Evolutionary conservation across 805 yeast genomes (phyloP).

Genomic region (Ogataea henricii): DNA sequence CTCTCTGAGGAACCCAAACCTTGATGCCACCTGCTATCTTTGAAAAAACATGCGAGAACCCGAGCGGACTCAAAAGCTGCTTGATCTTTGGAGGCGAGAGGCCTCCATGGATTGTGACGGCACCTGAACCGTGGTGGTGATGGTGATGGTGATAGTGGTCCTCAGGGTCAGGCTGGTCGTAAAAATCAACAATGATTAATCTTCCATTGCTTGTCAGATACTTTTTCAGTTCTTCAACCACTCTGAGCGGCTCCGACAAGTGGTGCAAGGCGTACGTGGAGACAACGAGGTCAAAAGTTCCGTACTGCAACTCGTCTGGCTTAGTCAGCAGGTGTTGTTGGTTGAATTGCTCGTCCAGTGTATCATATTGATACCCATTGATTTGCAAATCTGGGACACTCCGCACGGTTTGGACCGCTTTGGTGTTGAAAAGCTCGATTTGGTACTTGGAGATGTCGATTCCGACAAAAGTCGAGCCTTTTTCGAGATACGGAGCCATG

Average conservation of each 20-base stretch:
- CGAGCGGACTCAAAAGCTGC: neutral
- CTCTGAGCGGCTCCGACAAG: constrained; percentile 34
- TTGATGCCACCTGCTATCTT: neutral
- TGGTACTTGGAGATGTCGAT: constrained; percentile 38
- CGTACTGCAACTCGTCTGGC: constrained; percentile 14
- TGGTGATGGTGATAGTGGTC: neutral
- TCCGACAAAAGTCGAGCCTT: constrained; percentile 33
- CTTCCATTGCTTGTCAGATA: constrained; percentile 40
- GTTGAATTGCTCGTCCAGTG: constrained; percentile 20
- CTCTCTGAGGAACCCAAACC: constrained; percentile 1
- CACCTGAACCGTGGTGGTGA: neutral
- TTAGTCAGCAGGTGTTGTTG: neutral
- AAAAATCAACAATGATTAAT: constrained; percentile 41
- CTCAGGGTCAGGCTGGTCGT: constrained; percentile 32
- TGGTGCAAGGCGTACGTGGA: constrained; percentile 46
- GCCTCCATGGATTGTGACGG: constrained; percentile 1
- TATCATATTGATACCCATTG: constrained; percentile 16
- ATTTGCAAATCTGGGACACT: constrained; percentile 16
- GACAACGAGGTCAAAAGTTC: constrained; percentile 36
- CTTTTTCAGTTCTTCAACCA: constrained; percentile 35
- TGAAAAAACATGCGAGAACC: neutral
- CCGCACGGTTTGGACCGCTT: constrained; percentile 25
- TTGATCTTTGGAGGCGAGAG: neutral
- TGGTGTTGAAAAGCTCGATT: constrained; percentile 15
- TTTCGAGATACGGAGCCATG: constrained; percentile 34